These are phyloP conservation scores for Hypoxylon lenormandii DNA, from an alignment of 495 filamentous ascomycete species.

Conservation along the genomic window DNA sequence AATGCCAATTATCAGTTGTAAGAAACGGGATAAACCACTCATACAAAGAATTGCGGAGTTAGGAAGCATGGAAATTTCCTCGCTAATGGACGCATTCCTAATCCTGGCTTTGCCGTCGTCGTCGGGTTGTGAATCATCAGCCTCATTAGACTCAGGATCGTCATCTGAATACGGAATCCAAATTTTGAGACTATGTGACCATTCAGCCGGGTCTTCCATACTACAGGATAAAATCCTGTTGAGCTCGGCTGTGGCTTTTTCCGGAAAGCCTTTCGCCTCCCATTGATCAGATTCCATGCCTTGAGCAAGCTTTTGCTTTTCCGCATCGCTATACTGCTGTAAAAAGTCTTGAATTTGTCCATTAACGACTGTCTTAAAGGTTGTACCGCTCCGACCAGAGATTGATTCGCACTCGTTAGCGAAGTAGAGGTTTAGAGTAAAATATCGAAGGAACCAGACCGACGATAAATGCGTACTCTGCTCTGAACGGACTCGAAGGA, in stretches of 20 bases:
- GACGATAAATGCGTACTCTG: constrained; percentile 70
- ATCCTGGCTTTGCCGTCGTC: no score
- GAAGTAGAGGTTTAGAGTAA: constrained; percentile 81
- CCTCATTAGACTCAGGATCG: constrained; percentile 39
- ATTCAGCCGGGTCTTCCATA: constrained; percentile 73
- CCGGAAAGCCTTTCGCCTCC: constrained; percentile 80
- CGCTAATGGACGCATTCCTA: constrained; percentile 74
- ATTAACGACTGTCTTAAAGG: constrained; percentile 79
- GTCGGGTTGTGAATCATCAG: constrained; percentile 62
- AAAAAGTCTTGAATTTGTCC: constrained; percentile 82
- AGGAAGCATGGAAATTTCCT: constrained; percentile 79
- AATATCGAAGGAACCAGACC: constrained; percentile 78
- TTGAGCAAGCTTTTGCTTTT: constrained; percentile 73
- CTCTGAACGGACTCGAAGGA: constrained; percentile 83
- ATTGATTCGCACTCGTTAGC: constrained; percentile 87
- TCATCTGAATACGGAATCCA: no score
- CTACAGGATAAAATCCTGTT: constrained; percentile 70
- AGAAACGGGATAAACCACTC: constrained; percentile 73
- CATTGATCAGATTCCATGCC: constrained; percentile 79
- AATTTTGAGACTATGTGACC: constrained; percentile 69
- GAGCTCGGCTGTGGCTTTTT: constrained; percentile 67
- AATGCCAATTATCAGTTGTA: constrained; percentile 75
- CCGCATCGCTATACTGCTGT: constrained; percentile 68
- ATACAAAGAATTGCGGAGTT: constrained; percentile 74
- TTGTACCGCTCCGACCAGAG: constrained; percentile 76